A percentile compares a stretch with the other conserved stretches of the same genome.
phyloP scores from a whole-genome alignment of 306 rosid genomes.

The Cicer pinnatifidum region DNA sequence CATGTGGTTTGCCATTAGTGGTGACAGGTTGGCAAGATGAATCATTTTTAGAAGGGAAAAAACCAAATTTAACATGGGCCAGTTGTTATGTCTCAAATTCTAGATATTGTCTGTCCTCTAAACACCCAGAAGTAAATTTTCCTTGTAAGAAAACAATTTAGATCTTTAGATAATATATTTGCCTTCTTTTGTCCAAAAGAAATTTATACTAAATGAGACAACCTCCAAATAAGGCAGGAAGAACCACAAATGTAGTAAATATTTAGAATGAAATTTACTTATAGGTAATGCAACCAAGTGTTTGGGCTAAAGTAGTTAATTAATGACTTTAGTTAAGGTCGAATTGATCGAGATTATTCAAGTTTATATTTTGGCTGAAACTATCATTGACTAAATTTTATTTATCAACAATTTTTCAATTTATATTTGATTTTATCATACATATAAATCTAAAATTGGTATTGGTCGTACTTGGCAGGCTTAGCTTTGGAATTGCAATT shows the following conservation, averaged over 20 bases:
- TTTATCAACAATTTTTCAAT: too few species aligned
- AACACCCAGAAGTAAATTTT: not conserved
- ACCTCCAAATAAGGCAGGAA: not conserved
- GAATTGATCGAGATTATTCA: too few species aligned
- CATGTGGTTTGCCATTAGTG: constrained; percentile 42
- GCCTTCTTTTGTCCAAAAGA: not conserved
- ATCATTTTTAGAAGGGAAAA: constrained; percentile 35
- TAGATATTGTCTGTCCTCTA: not conserved
- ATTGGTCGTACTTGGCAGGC: constrained; percentile 60
- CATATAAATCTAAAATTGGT: constrained; percentile 18
- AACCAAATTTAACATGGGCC: constrained; percentile 24
- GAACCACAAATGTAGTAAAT: not conserved
- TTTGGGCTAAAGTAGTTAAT: too few species aligned
- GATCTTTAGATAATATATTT: not conserved
- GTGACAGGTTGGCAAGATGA: constrained; percentile 47
- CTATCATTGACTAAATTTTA: too few species aligned
- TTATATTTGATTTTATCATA: too few species aligned
- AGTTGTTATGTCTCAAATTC: constrained; percentile 37
- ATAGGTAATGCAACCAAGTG: not conserved
- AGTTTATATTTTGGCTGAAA: too few species aligned
- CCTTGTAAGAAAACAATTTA: not conserved
- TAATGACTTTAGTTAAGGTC: too few species aligned
- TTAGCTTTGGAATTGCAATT: constrained; percentile 67
- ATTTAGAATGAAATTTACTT: not conserved
- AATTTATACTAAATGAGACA: not conserved